Evolutionary conservation across 257 asterid genomes (phyloP), one percentile per base, ranked within the genome.

Genomic region (Parsonsia alboflavescens): DNA sequence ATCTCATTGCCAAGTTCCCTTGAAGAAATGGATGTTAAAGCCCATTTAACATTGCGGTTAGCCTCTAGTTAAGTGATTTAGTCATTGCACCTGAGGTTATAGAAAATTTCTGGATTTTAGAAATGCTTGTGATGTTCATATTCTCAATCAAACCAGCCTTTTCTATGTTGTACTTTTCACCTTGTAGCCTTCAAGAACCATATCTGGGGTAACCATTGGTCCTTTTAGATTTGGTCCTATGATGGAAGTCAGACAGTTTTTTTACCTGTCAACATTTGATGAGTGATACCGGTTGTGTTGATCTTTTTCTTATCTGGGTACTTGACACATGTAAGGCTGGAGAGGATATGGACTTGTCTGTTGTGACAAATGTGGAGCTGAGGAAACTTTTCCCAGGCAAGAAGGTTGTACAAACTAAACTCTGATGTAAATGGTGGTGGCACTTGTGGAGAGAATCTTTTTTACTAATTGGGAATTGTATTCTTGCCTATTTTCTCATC

Each of bases 311-410:
- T 26, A 17, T 48, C 3, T 19, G 28, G 57, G 59, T 77, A 61
- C 80, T 80, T 75, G 75, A 70, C 73, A 49, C 86, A 82, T 57
- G 70, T 70, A 71, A 91, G 97, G 75, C 84, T 39, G 96, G 90
- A 61, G 97, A 91, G 85, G 91, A 91, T 78, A 86, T 80, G 75
- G 89, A 85, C 70, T 82, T 83, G 80, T 89, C 96, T 13, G 91
- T 80, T 75, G 71, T 83, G 79, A 73, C 88, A 62, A 74, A 72
- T 13, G 92, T 91, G 57, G 97, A 89, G 82, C 83, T 91, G 87
- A 91, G 79, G 85, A 88, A 87, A 79, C 88, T 89, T 75, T 89
- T 91, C 80, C 86, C 83, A 11, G 73, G 79, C 72, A 86, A 78
- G 83, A 91, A 87, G 90, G 97, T 76, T 66, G 6, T 7, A 0